phyloP scores from a whole-genome alignment of 1,139 yeast genomes.

The Geotrichum aggregatum region DNA sequence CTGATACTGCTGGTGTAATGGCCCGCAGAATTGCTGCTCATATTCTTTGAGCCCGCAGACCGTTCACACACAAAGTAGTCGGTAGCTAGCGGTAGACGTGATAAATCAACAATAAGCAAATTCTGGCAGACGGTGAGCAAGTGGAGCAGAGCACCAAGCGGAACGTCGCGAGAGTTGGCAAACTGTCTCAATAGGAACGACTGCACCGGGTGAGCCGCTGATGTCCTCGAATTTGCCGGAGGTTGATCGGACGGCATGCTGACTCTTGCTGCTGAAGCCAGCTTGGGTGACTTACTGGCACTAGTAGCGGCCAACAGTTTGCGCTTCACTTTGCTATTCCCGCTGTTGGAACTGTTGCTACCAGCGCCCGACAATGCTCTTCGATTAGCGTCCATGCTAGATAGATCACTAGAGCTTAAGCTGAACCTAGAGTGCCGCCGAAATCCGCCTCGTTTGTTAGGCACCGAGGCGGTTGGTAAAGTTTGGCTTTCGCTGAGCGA shows the following conservation, averaged over 20 bases:
- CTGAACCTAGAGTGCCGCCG: not conserved
- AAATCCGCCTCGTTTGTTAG: not conserved
- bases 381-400: slow-evolving; percentile 4
- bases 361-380: slow-evolving; percentile 1
- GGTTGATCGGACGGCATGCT: not conserved
- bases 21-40: too few species aligned
- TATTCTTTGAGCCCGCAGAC: too few species aligned
- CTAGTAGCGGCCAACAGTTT: not conserved
- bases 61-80: slow-evolving; percentile 28
- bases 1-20: too few species aligned
- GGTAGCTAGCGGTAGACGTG: slow-evolving; percentile 32
- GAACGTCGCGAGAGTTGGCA: slow-evolving; percentile 30
- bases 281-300: too few species aligned
- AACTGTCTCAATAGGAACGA: slow-evolving; percentile 27
- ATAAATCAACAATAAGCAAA: slow-evolving; percentile 27
- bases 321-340: not conserved
- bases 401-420: not conserved
- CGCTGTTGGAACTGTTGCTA: not conserved
- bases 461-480: too few species aligned
- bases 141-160: slow-evolving; percentile 32
- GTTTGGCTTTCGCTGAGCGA: not conserved
- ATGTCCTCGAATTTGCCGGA: not conserved
- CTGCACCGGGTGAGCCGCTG: slow-evolving; percentile 28
- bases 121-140: slow-evolving; percentile 29
- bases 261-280: too few species aligned